phyloP scores from a whole-genome alignment of 1,284 basidiomycete genomes.

The Microbotryum violaceum region DNA sequence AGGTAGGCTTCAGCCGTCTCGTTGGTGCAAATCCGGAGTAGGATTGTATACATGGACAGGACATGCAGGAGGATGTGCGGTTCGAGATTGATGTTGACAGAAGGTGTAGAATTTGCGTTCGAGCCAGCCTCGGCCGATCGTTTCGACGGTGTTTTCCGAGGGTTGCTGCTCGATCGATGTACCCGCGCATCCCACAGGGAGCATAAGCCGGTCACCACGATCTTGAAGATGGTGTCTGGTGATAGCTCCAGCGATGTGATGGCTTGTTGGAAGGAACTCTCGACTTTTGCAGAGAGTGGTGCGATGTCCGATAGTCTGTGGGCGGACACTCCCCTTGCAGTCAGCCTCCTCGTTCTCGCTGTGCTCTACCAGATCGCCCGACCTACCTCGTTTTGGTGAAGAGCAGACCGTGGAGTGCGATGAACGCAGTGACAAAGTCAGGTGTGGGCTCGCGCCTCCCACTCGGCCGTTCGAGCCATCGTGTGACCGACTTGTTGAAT shows the following conservation, averaged over 20 bases:
- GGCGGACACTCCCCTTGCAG: no score
- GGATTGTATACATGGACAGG: slow-evolving; percentile 58
- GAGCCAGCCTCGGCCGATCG: neutral
- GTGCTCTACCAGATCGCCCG: no score
- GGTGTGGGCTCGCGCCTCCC: slow-evolving; percentile 42
- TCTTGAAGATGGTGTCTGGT: slow-evolving; percentile 64
- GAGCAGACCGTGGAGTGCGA: slow-evolving; percentile 16
- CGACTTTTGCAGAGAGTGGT: neutral
- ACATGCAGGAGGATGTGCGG: slow-evolving; percentile 62
- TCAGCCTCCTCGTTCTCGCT: no score
- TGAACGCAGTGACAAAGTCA: slow-evolving; percentile 25
- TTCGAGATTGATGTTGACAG: slow-evolving; percentile 47
- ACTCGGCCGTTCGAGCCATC: slow-evolving; percentile 3
- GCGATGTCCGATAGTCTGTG: slow-evolving; percentile 18
- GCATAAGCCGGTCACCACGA: slow-evolving; percentile 64
- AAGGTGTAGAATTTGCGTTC: neutral
- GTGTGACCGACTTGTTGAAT: slow-evolving; percentile 53
- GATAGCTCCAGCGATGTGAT: slow-evolving; percentile 56
- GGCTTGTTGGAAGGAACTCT: slow-evolving; percentile 12
- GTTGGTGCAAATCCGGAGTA: slow-evolving; percentile 60
- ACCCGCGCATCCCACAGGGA: slow-evolving; percentile 74
- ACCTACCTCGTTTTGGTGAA: slow-evolving; percentile 22
- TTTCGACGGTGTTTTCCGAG: neutral
- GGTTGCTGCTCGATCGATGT: slow-evolving; percentile 40
- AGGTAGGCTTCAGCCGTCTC: slow-evolving; percentile 43